phyloP scores from a whole-genome alignment of 2,329 filamentous ascomycete species.

The Neonectria neomacrospora region DNA sequence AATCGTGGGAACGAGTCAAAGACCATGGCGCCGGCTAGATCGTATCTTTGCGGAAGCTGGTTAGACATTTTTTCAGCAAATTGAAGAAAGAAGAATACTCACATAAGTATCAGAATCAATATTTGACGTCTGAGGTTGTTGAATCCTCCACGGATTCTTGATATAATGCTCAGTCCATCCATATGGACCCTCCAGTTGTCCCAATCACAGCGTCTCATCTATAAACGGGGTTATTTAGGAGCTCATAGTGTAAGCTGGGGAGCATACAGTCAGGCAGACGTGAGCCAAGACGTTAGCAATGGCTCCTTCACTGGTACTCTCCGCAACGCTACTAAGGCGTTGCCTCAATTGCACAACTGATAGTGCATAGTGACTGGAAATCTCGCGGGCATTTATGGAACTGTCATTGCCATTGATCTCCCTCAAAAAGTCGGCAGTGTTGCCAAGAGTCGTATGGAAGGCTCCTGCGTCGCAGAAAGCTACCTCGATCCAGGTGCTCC shows the following conservation, averaged over 20 bases:
- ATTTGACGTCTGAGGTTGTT: not conserved
- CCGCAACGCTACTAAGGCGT: not conserved
- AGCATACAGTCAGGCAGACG: conserved; percentile 1
- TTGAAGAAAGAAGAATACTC: not conserved
- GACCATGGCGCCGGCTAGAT: not conserved
- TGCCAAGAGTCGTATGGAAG: conserved; percentile 5
- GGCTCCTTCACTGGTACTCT: conserved; percentile 1
- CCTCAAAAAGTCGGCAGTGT: not conserved
- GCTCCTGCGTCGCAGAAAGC: conserved; percentile 4
- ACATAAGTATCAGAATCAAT: conserved; percentile 4
- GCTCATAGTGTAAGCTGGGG: not conserved
- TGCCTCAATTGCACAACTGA: conserved; percentile 1
- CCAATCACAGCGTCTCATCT: conserved; percentile 9
- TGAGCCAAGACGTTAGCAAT: conserved; percentile 7
- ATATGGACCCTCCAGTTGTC: not conserved
- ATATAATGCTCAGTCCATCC: not conserved
- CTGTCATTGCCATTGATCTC: not conserved
- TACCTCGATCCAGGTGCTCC: not conserved
- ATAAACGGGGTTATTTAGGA: not conserved
- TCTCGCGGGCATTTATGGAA: not conserved
- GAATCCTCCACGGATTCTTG: conserved; percentile 1
- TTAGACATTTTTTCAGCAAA: not conserved
- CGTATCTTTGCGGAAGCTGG: not conserved
- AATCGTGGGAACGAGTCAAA: conserved; percentile 3
- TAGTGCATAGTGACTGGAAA: not conserved